phyloP scores from a whole-genome alignment of 2,329 filamentous ascomycete species.

The Scortechinia acanthostroma region DNA sequence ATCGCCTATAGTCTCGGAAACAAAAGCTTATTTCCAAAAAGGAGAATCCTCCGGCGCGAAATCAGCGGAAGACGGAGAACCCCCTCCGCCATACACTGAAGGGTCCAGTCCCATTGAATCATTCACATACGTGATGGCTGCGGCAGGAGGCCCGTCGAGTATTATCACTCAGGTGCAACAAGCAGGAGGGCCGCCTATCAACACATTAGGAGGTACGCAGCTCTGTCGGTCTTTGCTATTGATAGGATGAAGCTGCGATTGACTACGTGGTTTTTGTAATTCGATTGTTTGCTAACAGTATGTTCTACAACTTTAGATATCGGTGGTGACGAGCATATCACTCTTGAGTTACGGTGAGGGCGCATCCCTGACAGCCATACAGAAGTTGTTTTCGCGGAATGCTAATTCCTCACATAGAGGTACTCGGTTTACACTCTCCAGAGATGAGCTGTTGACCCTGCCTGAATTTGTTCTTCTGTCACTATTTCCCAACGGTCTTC shows the following conservation, averaged over 20 bases:
- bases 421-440: slow-evolving; percentile 83
- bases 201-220: slow-evolving; percentile 72
- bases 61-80: slow-evolving; percentile 73
- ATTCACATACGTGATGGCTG: slow-evolving; percentile 96
- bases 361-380: not conserved
- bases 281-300: not conserved
- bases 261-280: too few relatives aligned
- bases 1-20: slow-evolving; percentile 49
- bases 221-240: not conserved
- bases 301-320: slow-evolving; percentile 50
- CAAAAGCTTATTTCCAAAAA: slow-evolving; percentile 82
- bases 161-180: slow-evolving; percentile 99
- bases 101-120: slow-evolving; percentile 84
- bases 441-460: slow-evolving; percentile 88
- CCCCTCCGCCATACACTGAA: slow-evolving; percentile 92
- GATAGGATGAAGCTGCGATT: too few relatives aligned
- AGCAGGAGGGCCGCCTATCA: slow-evolving; percentile 72
- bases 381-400: slow-evolving; percentile 7
- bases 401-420: slow-evolving; percentile 50
- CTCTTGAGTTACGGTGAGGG: slow-evolving; percentile 80
- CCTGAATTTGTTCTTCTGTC: slow-evolving; percentile 96
- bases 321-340: slow-evolving; percentile 86
- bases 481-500: slow-evolving; percentile 96
- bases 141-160: slow-evolving; percentile 91
- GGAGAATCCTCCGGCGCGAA: slow-evolving; percentile 63